Evolutionary conservation across 768 basidiomycete species (phyloP).

Genomic region (Imleria badia): DNA sequence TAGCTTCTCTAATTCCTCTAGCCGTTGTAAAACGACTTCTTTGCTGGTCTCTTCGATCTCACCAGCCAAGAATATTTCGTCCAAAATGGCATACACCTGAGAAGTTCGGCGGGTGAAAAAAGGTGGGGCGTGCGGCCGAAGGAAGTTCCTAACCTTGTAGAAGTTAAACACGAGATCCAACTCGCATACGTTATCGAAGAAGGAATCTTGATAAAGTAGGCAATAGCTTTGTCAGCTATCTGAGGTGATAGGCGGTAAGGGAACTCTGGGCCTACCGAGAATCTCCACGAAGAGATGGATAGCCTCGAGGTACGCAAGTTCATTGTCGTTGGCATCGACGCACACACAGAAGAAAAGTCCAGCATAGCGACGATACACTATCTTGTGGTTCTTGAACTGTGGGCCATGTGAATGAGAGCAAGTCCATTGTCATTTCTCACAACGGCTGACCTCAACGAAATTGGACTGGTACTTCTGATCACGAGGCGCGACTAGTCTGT

Average conservation of each 20-base stretch:
- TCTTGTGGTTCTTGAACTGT: slow-evolving; percentile 96
- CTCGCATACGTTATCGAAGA: slow-evolving; percentile 99
- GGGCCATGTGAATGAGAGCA: slow-evolving; percentile 7
- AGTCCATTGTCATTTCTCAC: not conserved
- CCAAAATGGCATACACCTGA: slow-evolving; percentile 96
- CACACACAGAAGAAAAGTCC: slow-evolving; percentile 98
- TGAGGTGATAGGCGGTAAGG: not conserved
- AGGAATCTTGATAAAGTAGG: slow-evolving; percentile 64
- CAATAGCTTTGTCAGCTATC: not conserved
- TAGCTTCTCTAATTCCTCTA: slow-evolving; percentile 92
- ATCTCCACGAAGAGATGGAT: slow-evolving; percentile 99
- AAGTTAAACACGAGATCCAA: slow-evolving; percentile 98
- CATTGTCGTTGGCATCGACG: slow-evolving; percentile 98
- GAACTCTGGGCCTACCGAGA: slow-evolving; percentile 59
- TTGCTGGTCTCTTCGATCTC: slow-evolving; percentile 99
- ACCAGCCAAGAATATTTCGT: slow-evolving; percentile 97
- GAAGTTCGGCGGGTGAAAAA: not conserved
- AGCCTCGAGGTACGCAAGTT: slow-evolving; percentile 94
- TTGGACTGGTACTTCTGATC: slow-evolving; percentile 99
- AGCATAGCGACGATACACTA: slow-evolving; percentile 95
- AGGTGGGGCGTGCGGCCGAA: not conserved
- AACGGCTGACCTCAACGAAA: slow-evolving; percentile 86
- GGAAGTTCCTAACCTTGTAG: slow-evolving; percentile 66
- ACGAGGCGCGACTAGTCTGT: slow-evolving; percentile 90
- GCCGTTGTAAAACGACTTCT: slow-evolving; percentile 85